Percentiles rank a stretch among this genome's conserved stretches.
phyloP scores from a whole-genome alignment of 169 alveolate species.

The Pseudocohnilembus persalinus region DNA sequence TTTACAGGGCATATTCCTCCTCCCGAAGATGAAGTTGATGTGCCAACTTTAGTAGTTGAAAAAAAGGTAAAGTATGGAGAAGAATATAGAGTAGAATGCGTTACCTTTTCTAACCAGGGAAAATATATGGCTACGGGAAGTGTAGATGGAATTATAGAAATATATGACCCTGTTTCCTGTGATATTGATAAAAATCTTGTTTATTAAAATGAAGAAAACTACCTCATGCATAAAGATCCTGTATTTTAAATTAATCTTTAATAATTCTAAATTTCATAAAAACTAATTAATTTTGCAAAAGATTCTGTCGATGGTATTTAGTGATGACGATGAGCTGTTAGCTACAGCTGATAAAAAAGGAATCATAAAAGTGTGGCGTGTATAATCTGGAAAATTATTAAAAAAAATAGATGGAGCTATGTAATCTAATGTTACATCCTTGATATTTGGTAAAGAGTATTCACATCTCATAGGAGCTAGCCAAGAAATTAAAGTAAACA shows the following conservation, averaged over 20 bases:
- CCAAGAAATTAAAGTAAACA: constrained; percentile 8
- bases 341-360: constrained; percentile 28
- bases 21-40: constrained; percentile 11
- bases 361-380: constrained; percentile 31
- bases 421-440: background rate
- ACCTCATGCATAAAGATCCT: constrained; percentile 31
- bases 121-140: constrained; percentile 31
- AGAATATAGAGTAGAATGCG: constrained; percentile 35
- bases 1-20: constrained; percentile 21
- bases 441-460: constrained; percentile 30
- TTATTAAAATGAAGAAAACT: constrained; percentile 37
- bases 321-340: constrained; percentile 12
- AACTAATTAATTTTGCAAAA: too few species aligned
- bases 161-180: constrained; percentile 16
- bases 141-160: constrained; percentile 47
- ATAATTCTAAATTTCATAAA: background rate
- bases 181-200: constrained; percentile 14
- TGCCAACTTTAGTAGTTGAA: constrained; percentile 4
- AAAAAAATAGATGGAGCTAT: constrained; percentile 26
- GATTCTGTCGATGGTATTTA: background rate
- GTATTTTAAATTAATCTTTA: constrained; percentile 6
- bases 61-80: constrained; percentile 29
- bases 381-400: constrained; percentile 33
- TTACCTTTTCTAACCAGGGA: constrained; percentile 19
- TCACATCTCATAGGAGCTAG: constrained; percentile 6